Percentiles rank a stretch among this genome's conserved stretches.
These are phyloP conservation scores for Malassezia obtusa DNA, from an alignment of 1,284 basidiomycete genomes.

Conservation along the genomic window DNA sequence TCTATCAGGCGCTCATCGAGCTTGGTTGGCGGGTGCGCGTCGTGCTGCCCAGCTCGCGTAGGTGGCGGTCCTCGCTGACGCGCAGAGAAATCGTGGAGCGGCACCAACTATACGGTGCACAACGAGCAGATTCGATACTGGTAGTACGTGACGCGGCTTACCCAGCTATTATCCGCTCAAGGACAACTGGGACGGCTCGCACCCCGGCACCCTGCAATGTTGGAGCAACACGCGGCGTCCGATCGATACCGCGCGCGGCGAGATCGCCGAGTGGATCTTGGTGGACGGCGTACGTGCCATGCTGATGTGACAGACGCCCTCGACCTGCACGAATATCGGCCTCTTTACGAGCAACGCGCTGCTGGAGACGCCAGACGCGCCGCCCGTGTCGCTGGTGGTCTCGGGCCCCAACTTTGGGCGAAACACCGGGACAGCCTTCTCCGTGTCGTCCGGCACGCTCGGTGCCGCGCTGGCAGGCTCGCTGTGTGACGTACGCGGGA, in stretches of 20 bases:
- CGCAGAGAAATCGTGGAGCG: slow-evolving; percentile 23
- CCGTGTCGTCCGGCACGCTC: slow-evolving; percentile 41
- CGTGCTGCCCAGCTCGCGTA: slow-evolving; percentile 36
- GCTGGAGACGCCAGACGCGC: slow-evolving; percentile 16
- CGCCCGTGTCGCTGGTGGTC: slow-evolving; percentile 37
- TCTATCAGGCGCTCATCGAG: slow-evolving; percentile 27
- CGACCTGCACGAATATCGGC: slow-evolving; percentile 41
- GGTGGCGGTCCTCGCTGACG: slow-evolving; percentile 3
- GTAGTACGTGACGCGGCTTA: slow-evolving; percentile 23
- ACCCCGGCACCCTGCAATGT: slow-evolving; percentile 20
- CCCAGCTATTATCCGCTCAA: slow-evolving; percentile 39
- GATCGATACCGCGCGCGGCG: slow-evolving; percentile 25
- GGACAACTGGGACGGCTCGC: slow-evolving; percentile 28
- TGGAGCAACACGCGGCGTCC: slow-evolving; percentile 37
- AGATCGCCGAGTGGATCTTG: slow-evolving; percentile 42
- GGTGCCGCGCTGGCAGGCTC: slow-evolving; percentile 40
- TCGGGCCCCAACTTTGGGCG: slow-evolving; percentile 46
- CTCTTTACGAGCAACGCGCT: slow-evolving; percentile 33
- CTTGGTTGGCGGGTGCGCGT: slow-evolving; percentile 42
- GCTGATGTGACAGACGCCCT: slow-evolving; percentile 24
- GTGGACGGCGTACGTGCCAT: slow-evolving; percentile 28
- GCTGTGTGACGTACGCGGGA: slow-evolving; percentile 27
- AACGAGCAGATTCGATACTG: slow-evolving; percentile 30
- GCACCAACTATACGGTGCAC: slow-evolving; percentile 38
- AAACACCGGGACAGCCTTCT: slow-evolving; percentile 44